Evolutionary conservation across 768 basidiomycete species (phyloP).

Genomic region (Tephrocybe sp.): DNA sequence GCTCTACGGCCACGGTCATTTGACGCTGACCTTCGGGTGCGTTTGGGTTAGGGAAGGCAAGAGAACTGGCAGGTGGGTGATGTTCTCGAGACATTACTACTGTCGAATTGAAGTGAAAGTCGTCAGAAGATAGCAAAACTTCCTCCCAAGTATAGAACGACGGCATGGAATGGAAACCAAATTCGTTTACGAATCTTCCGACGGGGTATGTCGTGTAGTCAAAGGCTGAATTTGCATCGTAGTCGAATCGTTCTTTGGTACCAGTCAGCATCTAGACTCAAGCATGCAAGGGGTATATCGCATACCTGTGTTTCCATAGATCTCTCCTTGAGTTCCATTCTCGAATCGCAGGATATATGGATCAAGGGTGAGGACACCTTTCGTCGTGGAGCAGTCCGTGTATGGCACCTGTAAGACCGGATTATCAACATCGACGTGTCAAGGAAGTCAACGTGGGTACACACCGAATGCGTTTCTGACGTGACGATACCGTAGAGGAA

Average conservation of each 20-base stretch:
- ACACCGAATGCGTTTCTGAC: conserved; percentile 50
- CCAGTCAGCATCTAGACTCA: not conserved
- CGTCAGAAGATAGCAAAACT: conserved; percentile 46
- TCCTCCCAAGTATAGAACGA: conserved; percentile 64
- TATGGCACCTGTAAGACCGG: conserved; percentile 45
- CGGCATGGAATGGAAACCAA: conserved; percentile 67
- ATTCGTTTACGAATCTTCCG: conserved; percentile 56
- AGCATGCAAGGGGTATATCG: not conserved
- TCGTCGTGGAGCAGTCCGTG: conserved; percentile 60
- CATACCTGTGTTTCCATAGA: conserved; percentile 56
- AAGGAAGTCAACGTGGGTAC: conserved; percentile 2
- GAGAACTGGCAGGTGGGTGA: conserved; percentile 52
- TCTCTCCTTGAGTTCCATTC: conserved; percentile 50
- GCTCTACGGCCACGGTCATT: conserved; percentile 49
- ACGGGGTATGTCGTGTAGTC: conserved; percentile 54
- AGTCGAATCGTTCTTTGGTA: conserved; percentile 54
- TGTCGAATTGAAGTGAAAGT: conserved; percentile 58
- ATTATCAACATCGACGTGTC: not conserved
- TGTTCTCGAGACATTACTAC: conserved; percentile 57
- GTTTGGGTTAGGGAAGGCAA: conserved; percentile 57
- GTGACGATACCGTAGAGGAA: conserved; percentile 48
- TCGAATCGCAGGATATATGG: conserved; percentile 51
- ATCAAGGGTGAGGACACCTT: conserved; percentile 55
- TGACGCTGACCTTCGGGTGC: conserved; percentile 51
- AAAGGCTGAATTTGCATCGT: conserved; percentile 51